Evolutionary conservation across 805 yeast species (phyloP).

Genomic region (Wickerhamia fluorescens): DNA sequence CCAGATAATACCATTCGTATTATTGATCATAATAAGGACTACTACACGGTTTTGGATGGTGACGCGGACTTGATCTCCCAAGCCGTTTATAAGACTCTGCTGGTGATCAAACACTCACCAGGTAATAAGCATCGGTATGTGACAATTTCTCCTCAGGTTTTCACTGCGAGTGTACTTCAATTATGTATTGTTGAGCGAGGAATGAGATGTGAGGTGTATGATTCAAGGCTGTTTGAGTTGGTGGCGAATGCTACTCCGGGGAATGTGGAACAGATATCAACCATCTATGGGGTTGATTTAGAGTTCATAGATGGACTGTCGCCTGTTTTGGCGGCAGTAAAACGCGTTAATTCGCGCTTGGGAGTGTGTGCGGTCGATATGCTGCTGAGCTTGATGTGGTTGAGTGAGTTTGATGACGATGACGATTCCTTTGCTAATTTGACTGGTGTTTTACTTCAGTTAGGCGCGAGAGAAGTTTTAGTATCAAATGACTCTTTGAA

Average conservation of each 20-base stretch:
- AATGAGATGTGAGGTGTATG: constrained; percentile 74
- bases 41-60: constrained; percentile 62
- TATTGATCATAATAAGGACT: constrained; percentile 69
- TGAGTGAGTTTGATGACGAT: constrained; percentile 78
- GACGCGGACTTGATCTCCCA: constrained; percentile 86
- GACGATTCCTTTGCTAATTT: constrained; percentile 73
- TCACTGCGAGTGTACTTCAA: constrained; percentile 53
- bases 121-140: constrained; percentile 46
- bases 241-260: constrained; percentile 79
- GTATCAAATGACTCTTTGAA: constrained; percentile 29
- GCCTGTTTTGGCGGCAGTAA: constrained; percentile 36
- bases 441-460: constrained; percentile 79
- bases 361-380: constrained; percentile 82
- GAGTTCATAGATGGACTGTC: constrained; percentile 47
- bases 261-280: constrained; percentile 51
- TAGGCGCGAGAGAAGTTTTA: constrained; percentile 82
- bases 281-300: constrained; percentile 30
- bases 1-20: constrained; percentile 51
- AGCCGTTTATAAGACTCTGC: constrained; percentile 70
- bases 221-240: constrained; percentile 50
- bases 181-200: constrained; percentile 65
- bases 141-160: constrained; percentile 71
- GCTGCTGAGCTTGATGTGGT: constrained; percentile 55
- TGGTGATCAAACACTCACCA: constrained; percentile 63
- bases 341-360: constrained; percentile 37